These are phyloP conservation scores for Colletotrichum falcatum DNA, from an alignment of 2,329 filamentous ascomycete genomes.

Conservation along the genomic window DNA sequence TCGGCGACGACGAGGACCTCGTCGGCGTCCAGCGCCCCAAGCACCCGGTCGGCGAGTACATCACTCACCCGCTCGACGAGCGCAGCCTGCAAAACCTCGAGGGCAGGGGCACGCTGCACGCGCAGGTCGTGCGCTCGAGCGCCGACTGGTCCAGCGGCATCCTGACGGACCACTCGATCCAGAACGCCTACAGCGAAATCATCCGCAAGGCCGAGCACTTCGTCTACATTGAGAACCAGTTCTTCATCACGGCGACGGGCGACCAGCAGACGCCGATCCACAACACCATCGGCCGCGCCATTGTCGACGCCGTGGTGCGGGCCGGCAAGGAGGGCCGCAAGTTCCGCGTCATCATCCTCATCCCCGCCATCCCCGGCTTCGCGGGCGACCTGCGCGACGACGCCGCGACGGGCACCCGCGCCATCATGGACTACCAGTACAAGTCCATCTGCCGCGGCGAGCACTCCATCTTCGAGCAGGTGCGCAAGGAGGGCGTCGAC, in stretches of 20 bases:
- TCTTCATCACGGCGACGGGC: slow-evolving; percentile 96
- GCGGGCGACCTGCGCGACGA: slow-evolving; percentile 89
- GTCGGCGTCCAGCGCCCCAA: slow-evolving; percentile 89
- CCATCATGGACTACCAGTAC: slow-evolving; percentile 99
- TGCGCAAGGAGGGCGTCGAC: slow-evolving; percentile 79
- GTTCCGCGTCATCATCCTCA: slow-evolving; percentile 90
- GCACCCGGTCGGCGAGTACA: slow-evolving; percentile 88
- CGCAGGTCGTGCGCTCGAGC: slow-evolving; percentile 90
- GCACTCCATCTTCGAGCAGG: slow-evolving; percentile 87
- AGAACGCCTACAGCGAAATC: slow-evolving; percentile 86
- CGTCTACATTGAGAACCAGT: slow-evolving; percentile 98
- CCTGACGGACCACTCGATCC: slow-evolving; percentile 84
- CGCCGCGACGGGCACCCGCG: slow-evolving; percentile 85
- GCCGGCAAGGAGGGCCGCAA: slow-evolving; percentile 87
- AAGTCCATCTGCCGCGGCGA: slow-evolving; percentile 94
- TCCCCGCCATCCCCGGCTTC: slow-evolving; percentile 93
- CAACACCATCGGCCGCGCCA: slow-evolving; percentile 88
- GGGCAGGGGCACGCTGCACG: slow-evolving; percentile 79
- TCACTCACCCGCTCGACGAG: slow-evolving; percentile 81
- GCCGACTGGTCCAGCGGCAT: slow-evolving; percentile 96
- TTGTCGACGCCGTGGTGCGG: slow-evolving; percentile 88
- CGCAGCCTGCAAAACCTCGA: slow-evolving; percentile 73
- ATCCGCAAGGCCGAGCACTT: slow-evolving; percentile 91
- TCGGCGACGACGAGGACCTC: slow-evolving; percentile 84
- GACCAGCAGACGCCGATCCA: slow-evolving; percentile 87